A percentile compares a stretch with the other conserved stretches of the same genome.
phyloP scores from a whole-genome alignment of 768 basidiomycete species.

The Lactifluus pinguis region DNA sequence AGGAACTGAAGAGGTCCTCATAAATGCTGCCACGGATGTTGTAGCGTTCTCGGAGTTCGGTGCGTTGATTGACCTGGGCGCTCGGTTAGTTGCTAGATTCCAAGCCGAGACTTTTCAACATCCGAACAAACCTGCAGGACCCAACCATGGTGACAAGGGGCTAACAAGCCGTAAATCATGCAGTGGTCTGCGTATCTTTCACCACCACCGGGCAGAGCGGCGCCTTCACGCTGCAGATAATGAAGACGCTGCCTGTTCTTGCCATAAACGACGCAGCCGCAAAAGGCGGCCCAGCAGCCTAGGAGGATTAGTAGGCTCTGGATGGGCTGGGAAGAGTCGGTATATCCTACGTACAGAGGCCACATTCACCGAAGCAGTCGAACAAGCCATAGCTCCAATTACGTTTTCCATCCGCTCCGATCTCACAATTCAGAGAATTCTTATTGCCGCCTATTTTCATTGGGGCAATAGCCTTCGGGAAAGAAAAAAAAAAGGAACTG shows the following conservation, averaged over 20 bases:
- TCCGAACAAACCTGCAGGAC: constrained; percentile 32
- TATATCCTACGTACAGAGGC: constrained; percentile 20
- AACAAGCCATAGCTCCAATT: constrained; percentile 26
- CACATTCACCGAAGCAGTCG: constrained; percentile 20
- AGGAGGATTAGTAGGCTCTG: background rate
- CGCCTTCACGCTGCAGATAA: constrained; percentile 29
- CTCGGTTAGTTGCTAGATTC: background rate
- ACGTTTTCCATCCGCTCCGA: constrained; percentile 26
- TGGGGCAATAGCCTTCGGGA: background rate
- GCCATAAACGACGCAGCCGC: constrained; percentile 35
- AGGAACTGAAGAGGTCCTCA: constrained; percentile 33
- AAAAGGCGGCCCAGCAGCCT: constrained; percentile 32
- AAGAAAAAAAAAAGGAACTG: too few species aligned
- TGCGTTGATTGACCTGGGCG: constrained; percentile 27
- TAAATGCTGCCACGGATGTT: constrained; percentile 35
- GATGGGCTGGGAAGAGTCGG: too few species aligned
- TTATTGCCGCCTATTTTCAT: constrained; percentile 10
- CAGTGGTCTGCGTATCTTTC: constrained; percentile 31
- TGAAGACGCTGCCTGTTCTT: constrained; percentile 34
- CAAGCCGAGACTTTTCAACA: background rate
- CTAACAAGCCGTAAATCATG: constrained; percentile 28
- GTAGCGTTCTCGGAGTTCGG: constrained; percentile 35
- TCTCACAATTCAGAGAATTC: constrained; percentile 22
- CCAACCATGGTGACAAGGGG: constrained; percentile 27
- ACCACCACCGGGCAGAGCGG: constrained; percentile 31